phyloP scores from a whole-genome alignment of 192 early-diverging fungal genomes.

The Coemansia pectinata region DNA sequence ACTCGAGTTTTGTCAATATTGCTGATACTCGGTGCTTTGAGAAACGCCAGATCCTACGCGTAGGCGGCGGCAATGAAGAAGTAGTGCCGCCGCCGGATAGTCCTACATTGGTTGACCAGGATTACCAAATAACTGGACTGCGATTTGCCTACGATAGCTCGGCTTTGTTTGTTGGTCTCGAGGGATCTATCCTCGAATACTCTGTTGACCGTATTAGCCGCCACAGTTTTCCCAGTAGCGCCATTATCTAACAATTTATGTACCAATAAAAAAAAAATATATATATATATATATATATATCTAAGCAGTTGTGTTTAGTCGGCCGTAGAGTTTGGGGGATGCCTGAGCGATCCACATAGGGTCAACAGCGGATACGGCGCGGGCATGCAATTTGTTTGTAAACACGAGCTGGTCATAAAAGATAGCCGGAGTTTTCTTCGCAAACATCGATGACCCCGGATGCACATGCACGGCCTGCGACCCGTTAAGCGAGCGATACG shows the following conservation, averaged over 20 bases:
- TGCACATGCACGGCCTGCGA: conserved; percentile 82
- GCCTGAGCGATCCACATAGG: conserved; percentile 78
- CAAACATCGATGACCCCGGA: conserved; percentile 84
- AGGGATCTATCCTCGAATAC: conserved; percentile 80
- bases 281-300: too few species aligned
- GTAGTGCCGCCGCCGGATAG: conserved; percentile 10
- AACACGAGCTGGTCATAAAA: conserved; percentile 92
- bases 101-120: conserved; percentile 15
- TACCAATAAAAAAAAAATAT: too few species aligned
- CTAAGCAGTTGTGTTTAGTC: background rate
- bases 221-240: conserved; percentile 78
- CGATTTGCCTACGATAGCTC: conserved; percentile 81
- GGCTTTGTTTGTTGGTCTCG: conserved; percentile 87
- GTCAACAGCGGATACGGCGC: conserved; percentile 79
- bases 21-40: conserved; percentile 90
- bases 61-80: conserved; percentile 39
- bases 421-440: conserved; percentile 72
- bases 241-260: conserved; percentile 77
- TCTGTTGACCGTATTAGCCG: conserved; percentile 76
- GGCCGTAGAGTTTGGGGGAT: conserved; percentile 73
- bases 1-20: conserved; percentile 73
- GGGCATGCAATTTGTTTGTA: conserved; percentile 87
- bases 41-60: conserved; percentile 77
- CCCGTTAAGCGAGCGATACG: conserved; percentile 66
- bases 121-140: conserved; percentile 87